These are phyloP conservation scores for Pseudoscleropodium purum DNA, from an alignment of 225 moss, liverwort and hornwort species.

Conservation along the genomic window DNA sequence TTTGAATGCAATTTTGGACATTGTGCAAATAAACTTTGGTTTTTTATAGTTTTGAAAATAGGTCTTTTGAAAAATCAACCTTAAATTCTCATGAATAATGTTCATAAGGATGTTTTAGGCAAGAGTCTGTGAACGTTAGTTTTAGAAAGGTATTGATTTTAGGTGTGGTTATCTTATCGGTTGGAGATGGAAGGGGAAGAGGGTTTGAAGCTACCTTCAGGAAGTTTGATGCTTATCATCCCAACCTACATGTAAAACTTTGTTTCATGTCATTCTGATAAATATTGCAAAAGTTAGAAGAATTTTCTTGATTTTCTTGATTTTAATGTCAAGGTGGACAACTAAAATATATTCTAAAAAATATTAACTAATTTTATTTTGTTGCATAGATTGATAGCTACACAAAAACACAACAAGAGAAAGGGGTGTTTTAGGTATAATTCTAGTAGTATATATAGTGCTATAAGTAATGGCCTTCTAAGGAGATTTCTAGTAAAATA, in stretches of 20 bases:
- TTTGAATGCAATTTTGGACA: neutral
- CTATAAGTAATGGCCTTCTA: no score
- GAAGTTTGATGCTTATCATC: neutral
- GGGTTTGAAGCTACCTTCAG: neutral
- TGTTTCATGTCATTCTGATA: neutral
- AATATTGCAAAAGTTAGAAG: neutral
- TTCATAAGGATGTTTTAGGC: neutral
- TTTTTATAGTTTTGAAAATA: no score
- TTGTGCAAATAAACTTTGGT: neutral
- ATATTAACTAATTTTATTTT: neutral
- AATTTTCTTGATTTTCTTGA: fast-evolving
- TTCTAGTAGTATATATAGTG: no score
- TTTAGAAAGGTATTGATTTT: neutral
- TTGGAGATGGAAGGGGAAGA: neutral
- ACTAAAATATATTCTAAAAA: neutral
- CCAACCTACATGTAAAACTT: neutral
- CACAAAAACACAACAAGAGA: neutral
- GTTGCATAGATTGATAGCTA: neutral
- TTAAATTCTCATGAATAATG: neutral
- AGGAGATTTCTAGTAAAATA: no score
- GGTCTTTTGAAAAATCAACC: fast-evolving
- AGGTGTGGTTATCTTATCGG: fast-evolving
- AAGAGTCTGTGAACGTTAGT: fast-evolving
- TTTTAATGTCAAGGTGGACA: neutral
- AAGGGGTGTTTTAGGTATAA: no score